These are phyloP conservation scores for Aspergillus flavus DNA, from an alignment of 2,329 filamentous ascomycete genomes.

Conservation along the genomic window DNA sequence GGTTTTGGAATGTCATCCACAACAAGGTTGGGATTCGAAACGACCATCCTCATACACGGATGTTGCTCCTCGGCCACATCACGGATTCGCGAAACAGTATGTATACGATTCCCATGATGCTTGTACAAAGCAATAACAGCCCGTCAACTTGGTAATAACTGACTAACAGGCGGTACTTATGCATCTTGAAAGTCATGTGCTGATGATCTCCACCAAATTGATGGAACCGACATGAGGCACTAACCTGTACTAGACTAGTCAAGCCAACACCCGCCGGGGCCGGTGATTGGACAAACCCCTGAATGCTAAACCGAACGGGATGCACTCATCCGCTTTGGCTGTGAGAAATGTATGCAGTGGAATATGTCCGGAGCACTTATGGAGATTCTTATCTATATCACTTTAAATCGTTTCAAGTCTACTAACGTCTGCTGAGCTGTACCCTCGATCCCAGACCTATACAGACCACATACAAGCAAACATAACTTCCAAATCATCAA, in stretches of 20 bases:
- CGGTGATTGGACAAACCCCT: slow-evolving; percentile 3
- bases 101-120: neutral
- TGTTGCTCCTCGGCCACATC: neutral
- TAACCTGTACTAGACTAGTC: neutral
- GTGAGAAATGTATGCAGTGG: neutral
- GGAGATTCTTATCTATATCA: neutral
- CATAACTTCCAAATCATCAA: neutral
- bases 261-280: neutral
- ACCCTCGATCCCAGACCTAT: neutral
- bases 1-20: neutral
- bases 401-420: neutral
- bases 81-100: neutral
- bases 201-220: neutral
- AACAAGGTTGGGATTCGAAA: neutral
- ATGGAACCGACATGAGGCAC: neutral
- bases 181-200: neutral
- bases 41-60: neutral
- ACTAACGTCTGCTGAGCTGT: neutral
- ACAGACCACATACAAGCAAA: neutral
- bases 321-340: neutral
- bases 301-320: neutral
- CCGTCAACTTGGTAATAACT: neutral
- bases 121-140: neutral
- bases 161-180: neutral
- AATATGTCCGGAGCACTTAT: neutral